phyloP scores from a whole-genome alignment of 2,329 filamentous ascomycete genomes.

The Aspergillus pseudoglaucus region DNA sequence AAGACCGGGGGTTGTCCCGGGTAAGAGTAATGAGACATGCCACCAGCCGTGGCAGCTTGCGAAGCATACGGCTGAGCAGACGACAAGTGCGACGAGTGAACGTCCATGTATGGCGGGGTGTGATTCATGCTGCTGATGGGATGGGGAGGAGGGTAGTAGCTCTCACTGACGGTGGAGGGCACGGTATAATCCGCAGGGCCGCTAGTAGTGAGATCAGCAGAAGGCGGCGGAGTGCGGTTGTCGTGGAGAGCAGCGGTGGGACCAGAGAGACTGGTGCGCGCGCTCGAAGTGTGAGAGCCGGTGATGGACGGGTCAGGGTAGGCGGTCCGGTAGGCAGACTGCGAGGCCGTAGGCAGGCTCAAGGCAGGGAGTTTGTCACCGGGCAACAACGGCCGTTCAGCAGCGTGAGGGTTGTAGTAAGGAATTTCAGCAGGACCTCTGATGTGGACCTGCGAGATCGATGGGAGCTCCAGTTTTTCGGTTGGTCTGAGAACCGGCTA shows the following conservation, averaged over 20 bases:
- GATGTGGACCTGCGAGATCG: conserved; percentile 75
- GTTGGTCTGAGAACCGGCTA: conserved; percentile 44
- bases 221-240: conserved; percentile 68
- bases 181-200: conserved; percentile 29
- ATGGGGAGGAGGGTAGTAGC: conserved; percentile 37
- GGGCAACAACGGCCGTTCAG: conserved; percentile 60
- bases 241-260: conserved; percentile 41
- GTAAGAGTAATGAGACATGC: conserved; percentile 70
- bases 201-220: conserved; percentile 48
- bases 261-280: conserved; percentile 51
- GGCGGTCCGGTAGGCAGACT: conserved; percentile 63
- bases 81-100: conserved; percentile 69
- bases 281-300: conserved; percentile 46
- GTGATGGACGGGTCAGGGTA: conserved; percentile 58
- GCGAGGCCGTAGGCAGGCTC: conserved; percentile 59
- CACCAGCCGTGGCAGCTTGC: conserved; percentile 68
- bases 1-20: conserved; percentile 64
- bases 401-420: conserved; percentile 63
- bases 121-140: conserved; percentile 66
- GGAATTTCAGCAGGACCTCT: conserved; percentile 65
- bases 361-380: conserved; percentile 68
- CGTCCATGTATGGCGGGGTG: conserved; percentile 76
- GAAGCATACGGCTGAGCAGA: conserved; percentile 67
- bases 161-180: conserved; percentile 29
- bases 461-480: conserved; percentile 93